These are phyloP conservation scores for Trapa incisa DNA, from an alignment of 345 rosid species.

Conservation along the genomic window DNA sequence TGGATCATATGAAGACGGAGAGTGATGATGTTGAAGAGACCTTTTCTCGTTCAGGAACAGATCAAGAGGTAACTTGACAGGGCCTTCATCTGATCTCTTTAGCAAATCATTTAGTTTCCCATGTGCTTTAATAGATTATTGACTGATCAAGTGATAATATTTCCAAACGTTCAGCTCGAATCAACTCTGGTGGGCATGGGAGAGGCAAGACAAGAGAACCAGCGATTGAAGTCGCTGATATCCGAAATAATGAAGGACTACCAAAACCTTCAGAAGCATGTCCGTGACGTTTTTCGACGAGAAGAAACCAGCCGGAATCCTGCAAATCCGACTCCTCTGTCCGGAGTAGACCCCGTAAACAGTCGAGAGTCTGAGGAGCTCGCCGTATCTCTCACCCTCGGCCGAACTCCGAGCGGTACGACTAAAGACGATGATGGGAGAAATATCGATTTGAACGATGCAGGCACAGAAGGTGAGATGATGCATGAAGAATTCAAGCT, in stretches of 20 bases:
- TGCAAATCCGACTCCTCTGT: constrained; percentile 2
- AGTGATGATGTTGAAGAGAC: neutral
- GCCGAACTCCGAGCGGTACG: neutral
- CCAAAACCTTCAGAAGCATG: constrained; percentile 41
- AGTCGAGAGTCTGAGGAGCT: constrained; percentile 18
- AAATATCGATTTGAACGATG: neutral
- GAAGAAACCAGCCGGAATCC: constrained; percentile 14
- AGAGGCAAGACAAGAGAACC: constrained; percentile 60
- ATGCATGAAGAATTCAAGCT: constrained; percentile 12
- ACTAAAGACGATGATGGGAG: neutral
- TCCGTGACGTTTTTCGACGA: constrained; percentile 29
- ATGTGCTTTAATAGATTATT: too few species aligned
- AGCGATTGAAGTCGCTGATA: constrained; percentile 45
- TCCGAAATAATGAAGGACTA: constrained; percentile 46
- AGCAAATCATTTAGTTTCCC: too few species aligned
- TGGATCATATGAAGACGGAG: constrained; percentile 2
- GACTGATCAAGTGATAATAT: too few species aligned
- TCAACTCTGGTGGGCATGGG: constrained; percentile 53
- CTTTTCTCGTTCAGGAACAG: neutral
- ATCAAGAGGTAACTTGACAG: neutral
- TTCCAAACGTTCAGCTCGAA: constrained; percentile 25
- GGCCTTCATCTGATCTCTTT: neutral
- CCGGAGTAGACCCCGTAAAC: constrained; percentile 3
- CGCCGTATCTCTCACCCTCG: constrained; percentile 1
- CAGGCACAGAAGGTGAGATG: neutral